phyloP scores from a whole-genome alignment of 352 stramenopile species.

The Blastocystis sp. region DNA sequence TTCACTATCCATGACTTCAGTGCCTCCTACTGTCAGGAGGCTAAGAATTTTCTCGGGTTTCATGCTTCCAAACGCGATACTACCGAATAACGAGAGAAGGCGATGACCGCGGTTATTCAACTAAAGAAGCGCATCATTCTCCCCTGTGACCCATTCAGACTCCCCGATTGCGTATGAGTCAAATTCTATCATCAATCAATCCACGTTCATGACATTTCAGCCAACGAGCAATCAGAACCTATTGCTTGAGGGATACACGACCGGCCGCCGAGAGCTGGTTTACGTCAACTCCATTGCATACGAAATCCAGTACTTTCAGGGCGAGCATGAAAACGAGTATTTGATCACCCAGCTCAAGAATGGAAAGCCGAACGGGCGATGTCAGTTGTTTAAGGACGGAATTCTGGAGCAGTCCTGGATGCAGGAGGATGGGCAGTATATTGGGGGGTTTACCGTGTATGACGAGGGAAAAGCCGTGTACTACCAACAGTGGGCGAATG shows the following conservation, averaged over 20 bases:
- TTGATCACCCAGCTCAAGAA: not conserved
- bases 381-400: slow-evolving; percentile 9
- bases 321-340: slow-evolving; percentile 34
- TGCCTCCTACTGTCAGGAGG: no score
- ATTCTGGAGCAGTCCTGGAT: slow-evolving; percentile 2
- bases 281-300: not conserved
- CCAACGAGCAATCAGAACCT: not conserved
- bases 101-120: not conserved
- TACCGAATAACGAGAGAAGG: not conserved
- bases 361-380: not conserved
- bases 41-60: not conserved
- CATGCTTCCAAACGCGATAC: not conserved
- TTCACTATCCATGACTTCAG: not conserved
- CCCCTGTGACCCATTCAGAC: not conserved
- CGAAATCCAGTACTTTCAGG: slow-evolving; percentile 6
- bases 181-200: no score
- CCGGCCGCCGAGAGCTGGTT: not conserved
- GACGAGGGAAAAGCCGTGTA: not conserved
- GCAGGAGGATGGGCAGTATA: not conserved
- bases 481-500: not conserved
- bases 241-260: not conserved
- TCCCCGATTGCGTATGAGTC: no score
- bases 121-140: not conserved
- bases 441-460: slow-evolving; percentile 19
- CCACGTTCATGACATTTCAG: no score